These are phyloP conservation scores for Aspergillus fumigatus DNA, from an alignment of 2,329 filamentous ascomycete genomes.

Conservation along the genomic window DNA sequence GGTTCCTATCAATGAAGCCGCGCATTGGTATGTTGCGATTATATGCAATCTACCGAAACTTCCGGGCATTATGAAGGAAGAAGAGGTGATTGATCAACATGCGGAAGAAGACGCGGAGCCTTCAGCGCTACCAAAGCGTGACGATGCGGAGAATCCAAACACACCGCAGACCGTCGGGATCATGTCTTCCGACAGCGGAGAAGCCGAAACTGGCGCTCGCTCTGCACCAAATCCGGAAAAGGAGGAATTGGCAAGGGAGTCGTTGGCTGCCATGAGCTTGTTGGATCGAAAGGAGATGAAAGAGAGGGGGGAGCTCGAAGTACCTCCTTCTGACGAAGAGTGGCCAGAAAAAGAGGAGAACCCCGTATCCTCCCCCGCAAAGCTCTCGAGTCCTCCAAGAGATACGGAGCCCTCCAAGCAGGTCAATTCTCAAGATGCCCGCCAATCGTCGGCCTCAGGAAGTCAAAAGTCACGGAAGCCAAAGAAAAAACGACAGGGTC, in stretches of 20 bases:
- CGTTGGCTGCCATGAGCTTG: slow-evolving; percentile 27
- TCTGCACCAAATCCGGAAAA: slow-evolving; percentile 10
- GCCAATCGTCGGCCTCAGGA: slow-evolving; percentile 9
- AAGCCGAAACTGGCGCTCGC: not conserved
- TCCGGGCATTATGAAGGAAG: slow-evolving; percentile 18
- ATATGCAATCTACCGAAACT: slow-evolving; percentile 81
- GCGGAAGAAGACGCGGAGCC: slow-evolving; percentile 7
- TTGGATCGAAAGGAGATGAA: slow-evolving; percentile 14
- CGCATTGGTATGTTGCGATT: slow-evolving; percentile 92
- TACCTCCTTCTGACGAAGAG: slow-evolving; percentile 14
- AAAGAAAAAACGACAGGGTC: slow-evolving; percentile 26
- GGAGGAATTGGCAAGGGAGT: slow-evolving; percentile 21
- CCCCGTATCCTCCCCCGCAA: slow-evolving; percentile 8
- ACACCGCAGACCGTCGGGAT: slow-evolving; percentile 17
- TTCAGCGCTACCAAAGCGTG: slow-evolving; percentile 11
- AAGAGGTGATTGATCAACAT: slow-evolving; percentile 3
- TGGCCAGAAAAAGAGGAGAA: slow-evolving; percentile 32
- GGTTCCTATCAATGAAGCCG: slow-evolving; percentile 81
- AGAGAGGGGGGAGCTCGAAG: slow-evolving; percentile 2
- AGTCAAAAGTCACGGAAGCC: slow-evolving; percentile 14
- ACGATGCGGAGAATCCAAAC: slow-evolving; percentile 25
- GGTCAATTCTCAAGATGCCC: slow-evolving; percentile 7
- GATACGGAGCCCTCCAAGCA: slow-evolving; percentile 10
- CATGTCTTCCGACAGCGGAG: not conserved
- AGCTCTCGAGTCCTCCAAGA: slow-evolving; percentile 12